Percentiles rank a stretch among this genome's conserved stretches.
Evolutionary conservation across 2,329 filamentous ascomycete species (phyloP).

Genomic region (Sporothrix inflata): DNA sequence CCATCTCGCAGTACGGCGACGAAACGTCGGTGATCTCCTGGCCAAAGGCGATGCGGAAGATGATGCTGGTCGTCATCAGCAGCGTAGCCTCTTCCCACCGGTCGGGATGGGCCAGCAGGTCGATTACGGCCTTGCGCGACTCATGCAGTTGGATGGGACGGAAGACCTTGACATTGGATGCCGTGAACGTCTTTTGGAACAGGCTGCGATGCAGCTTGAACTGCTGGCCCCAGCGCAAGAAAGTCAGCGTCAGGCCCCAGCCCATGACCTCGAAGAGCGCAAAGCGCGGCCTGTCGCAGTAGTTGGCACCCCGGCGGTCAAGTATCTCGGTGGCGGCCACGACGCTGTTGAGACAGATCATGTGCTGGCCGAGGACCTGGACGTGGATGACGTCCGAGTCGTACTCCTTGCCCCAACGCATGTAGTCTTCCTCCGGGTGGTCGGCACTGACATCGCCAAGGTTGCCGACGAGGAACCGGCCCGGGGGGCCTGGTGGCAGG

Average conservation of each 20-base stretch:
- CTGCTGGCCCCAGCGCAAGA: conserved; percentile 45
- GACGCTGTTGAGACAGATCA: conserved; percentile 45
- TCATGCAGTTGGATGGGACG: conserved; percentile 39
- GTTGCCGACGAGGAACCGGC: conserved; percentile 72
- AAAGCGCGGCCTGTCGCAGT: conserved; percentile 46
- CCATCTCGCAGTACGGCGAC: conserved; percentile 48
- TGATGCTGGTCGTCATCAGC: conserved; percentile 47
- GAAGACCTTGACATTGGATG: conserved; percentile 31
- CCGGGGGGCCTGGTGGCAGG: conserved; percentile 32
- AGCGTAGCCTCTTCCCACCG: conserved; percentile 45
- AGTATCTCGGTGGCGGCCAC: conserved; percentile 47
- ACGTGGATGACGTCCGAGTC: conserved; percentile 40
- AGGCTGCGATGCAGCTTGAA: conserved; percentile 48
- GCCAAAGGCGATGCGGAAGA: conserved; percentile 50
- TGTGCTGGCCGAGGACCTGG: conserved; percentile 44
- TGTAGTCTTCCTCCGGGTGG: conserved; percentile 64
- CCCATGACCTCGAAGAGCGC: conserved; percentile 47
- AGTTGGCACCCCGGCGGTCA: conserved; percentile 46
- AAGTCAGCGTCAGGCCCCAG: conserved; percentile 51
- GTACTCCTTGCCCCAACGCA: conserved; percentile 32
- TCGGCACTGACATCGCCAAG: conserved; percentile 93
- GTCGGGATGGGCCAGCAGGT: conserved; percentile 40
- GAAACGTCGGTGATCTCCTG: conserved; percentile 43
- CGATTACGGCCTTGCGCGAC: conserved; percentile 39
- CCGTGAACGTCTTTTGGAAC: conserved; percentile 47